Evolutionary conservation across 106 monocot genomes (phyloP), one percentile per base, ranked within the genome.

Genomic region (Platanthera guangdongensis): DNA sequence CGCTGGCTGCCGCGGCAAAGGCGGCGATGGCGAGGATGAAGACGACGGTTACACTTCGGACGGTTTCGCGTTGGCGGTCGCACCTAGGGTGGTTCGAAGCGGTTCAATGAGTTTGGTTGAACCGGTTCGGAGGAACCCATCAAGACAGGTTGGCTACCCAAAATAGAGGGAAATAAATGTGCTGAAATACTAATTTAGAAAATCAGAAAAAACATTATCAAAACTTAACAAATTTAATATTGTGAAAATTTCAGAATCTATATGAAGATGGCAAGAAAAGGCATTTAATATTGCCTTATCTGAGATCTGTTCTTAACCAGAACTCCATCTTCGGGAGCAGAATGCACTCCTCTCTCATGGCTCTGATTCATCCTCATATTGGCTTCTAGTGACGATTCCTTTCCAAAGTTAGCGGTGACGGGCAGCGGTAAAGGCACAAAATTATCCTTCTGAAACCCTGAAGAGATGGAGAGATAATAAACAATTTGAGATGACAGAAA

Each of bases 201-300:
- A 57, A 57, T 14, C 6, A 57, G 7, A 18, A 57, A 57, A 57
- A 57, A n/a, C 16, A 57, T 57, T 16, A 46, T 10, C 12, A 47
- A 46, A 69, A 69, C 8, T 60, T 15, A 60, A 15, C 13, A 60
- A 60, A 60, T 60, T 60, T n/a, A 60, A 60, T 16, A 60, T 16
- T 15, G 5, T 16, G 47, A 19, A 47, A 4, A 13, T 70, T 15
- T 70, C 13, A 21, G 4, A 70, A 48, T 13, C 7, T 8, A n/a
- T 47, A 47, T 48, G 16, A 45, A 46, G 14, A 47, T 69, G 69
- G 46, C 13, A 48, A 1, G 47, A 6, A 5, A 48, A 48, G 48
- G 47, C 15, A 46, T 19, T 72, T 51, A 25, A 50, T 51, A 72
- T 21, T 72, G 51, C 72, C 72, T 72, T 21, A 72, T 72, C 51